Conservation (phyloP, 1,284 basidiomycete genomes). For the Earliella scabrosa region DNA sequence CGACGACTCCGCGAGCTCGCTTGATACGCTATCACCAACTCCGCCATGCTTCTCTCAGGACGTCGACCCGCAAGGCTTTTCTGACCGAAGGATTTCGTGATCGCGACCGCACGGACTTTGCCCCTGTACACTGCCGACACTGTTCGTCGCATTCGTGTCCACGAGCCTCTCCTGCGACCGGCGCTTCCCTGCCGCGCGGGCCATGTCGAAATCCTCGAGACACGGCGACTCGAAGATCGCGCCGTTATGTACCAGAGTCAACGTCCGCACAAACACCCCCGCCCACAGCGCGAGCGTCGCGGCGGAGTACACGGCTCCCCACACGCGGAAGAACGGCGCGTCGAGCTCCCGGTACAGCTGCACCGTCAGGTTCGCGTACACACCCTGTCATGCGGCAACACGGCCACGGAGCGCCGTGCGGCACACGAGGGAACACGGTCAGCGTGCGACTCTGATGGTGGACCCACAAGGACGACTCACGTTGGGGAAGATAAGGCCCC, state of each 20-base stretch:
- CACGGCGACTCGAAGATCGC: slow-evolving; percentile 49
- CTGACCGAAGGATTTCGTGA: no score
- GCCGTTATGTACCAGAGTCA: slow-evolving; percentile 41
- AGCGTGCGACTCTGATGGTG: background rate
- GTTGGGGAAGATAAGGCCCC: slow-evolving; percentile 57
- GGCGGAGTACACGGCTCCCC: slow-evolving; percentile 29
- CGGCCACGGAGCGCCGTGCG: no score
- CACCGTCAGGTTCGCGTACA: slow-evolving; percentile 50
- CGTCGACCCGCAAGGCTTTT: no score
- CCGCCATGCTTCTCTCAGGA: no score
- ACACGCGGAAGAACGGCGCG: slow-evolving; percentile 37
- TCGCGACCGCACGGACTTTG: background rate
- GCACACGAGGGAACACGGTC: no score
- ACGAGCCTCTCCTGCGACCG: background rate
- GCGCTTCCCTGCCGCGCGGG: slow-evolving; percentile 5
- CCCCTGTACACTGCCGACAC: background rate
- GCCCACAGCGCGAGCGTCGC: slow-evolving; percentile 45
- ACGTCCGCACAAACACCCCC: slow-evolving; percentile 42
- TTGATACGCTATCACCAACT: no score
- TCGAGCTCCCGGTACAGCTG: slow-evolving; percentile 46
- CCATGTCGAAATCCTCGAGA: slow-evolving; percentile 30
- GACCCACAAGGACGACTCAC: slow-evolving; percentile 17
- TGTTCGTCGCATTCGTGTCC: background rate
- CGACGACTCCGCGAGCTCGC: background rate
- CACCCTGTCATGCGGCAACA: slow-evolving; percentile 36